A percentile compares a stretch with the other conserved stretches of the same genome.
Conservation (phyloP, 371 early-diverging fungal genomes). For the Phascolomyces articulosus region DNA sequence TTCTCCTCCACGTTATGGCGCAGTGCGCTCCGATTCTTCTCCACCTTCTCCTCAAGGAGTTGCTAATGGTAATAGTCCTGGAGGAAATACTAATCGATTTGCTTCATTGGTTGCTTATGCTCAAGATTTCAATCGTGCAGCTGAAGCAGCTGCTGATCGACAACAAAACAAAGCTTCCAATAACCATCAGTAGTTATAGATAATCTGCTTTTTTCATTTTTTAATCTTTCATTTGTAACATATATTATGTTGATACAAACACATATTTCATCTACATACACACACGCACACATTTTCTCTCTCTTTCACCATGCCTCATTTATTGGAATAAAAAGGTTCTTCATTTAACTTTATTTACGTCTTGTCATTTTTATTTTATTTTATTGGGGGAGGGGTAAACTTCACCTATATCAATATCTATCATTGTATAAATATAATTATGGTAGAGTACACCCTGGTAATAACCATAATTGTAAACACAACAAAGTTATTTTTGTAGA, state of each 20-base stretch:
- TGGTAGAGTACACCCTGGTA: no score
- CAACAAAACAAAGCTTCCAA: slow-evolving; percentile 13
- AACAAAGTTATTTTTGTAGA: no score
- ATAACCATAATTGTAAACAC: no score
- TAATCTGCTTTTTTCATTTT: neutral
- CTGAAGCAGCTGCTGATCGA: slow-evolving; percentile 21
- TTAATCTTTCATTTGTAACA: neutral
- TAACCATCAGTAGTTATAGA: neutral
- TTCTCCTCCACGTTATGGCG: slow-evolving; percentile 18
- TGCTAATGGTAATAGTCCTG: slow-evolving; percentile 20
- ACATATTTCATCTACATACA: neutral
- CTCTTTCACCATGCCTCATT: no score
- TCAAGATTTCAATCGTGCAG: slow-evolving; percentile 31
- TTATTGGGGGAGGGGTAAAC: no score
- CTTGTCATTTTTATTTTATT: no score
- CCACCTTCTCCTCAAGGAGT: slow-evolving; percentile 13
- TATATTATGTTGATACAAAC: neutral
- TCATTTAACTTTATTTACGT: no score
- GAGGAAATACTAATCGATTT: slow-evolving; percentile 29
- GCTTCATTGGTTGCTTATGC: slow-evolving; percentile 39
- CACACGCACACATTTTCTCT: no score
- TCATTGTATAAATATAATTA: no score
- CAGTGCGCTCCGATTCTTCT: neutral
- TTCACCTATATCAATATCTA: no score
- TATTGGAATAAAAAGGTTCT: no score